Conservation (phyloP, 495 filamentous ascomycete species). For the Penicillium egyptiacum region DNA sequence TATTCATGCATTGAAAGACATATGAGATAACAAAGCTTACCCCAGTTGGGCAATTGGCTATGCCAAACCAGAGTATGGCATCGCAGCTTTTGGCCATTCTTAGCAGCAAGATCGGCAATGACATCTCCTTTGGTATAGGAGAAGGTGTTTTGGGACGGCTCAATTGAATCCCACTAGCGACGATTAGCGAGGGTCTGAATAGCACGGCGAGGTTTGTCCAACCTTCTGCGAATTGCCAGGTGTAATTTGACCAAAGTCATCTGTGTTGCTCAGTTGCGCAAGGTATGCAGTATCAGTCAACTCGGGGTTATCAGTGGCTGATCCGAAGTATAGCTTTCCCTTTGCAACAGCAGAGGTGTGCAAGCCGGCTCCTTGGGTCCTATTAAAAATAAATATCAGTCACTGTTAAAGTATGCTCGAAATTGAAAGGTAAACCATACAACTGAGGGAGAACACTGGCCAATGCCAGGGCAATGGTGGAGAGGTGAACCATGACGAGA, state of each 20-base stretch:
- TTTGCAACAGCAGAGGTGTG: conserved; percentile 53
- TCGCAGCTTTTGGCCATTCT: conserved; percentile 54
- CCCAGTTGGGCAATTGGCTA: conserved; percentile 59
- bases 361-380: conserved; percentile 33
- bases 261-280: conserved; percentile 43
- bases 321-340: conserved; percentile 59
- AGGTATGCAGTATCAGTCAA: conserved; percentile 52
- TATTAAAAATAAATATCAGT: background rate
- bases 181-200: background rate
- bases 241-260: conserved; percentile 59
- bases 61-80: conserved; percentile 67
- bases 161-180: conserved; percentile 49
- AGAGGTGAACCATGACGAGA: conserved; percentile 28
- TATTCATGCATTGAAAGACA: background rate
- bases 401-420: background rate
- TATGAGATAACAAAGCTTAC: conserved; percentile 22
- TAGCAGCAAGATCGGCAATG: conserved; percentile 49
- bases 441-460: conserved; percentile 27
- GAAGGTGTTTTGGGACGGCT: conserved; percentile 52
- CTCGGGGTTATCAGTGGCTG: conserved; percentile 56
- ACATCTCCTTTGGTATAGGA: conserved; percentile 50
- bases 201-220: background rate
- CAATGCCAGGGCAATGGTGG: conserved; percentile 25
- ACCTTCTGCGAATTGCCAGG: conserved; percentile 60
- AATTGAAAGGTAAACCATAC: conserved; percentile 12